Base-by-base conservation (phyloP, 495 filamentous ascomycete species). In the Podospora australis region DNA sequence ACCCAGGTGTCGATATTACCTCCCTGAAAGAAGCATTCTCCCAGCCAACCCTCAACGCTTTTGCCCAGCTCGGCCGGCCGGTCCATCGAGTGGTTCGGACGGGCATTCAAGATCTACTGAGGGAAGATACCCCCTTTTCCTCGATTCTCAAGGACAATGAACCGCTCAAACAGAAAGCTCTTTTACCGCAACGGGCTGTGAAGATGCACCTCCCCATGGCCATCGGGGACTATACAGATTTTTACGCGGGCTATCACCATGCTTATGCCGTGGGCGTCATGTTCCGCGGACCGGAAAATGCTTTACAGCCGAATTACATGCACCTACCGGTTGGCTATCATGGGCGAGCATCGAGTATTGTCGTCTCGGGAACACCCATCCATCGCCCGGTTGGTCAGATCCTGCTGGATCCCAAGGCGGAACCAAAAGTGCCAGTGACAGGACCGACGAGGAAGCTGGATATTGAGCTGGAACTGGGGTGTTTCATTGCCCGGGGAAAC, bases 181-280 rank as follows among this genome's bases (percentile, higher is more conserved):
- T 74, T 7, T 19, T 84, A 1, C 73, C 75, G 2, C 81, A 74
- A 56, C 70, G 78, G 0, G 64, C 75, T 3, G 82, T 90, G 20
- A 77, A 69, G 46, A 86, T 79, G 63, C 86, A 95, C 49, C 62
- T 96, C 11, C 91, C 91, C 4, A 81, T 97, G 80, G 73, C 76
- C 25, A 89, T 96, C 46, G 86, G 87, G n/a, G 89, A 96, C 63
- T 97, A 97, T 67, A 94, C 91, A 10, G 91, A 97, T 68, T 97
- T 97, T 72, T 97, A 88, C 68, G 91, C 86, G n/a, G 91, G 91
- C 21, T 67, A 82, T 44, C 82, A 95, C 59, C 91, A 97, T 67
- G 91, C 91, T 30, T 84, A 80, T 70, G 84, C 86, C 46, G 76
- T 85, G n/a, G 84, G 88, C 1, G 74, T 75, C 19, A 70, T 96